Percentiles rank a stretch among this genome's conserved stretches.
These are phyloP conservation scores for Erysiphe pulchra DNA, from an alignment of 2,329 filamentous ascomycete genomes.

Conservation along the genomic window DNA sequence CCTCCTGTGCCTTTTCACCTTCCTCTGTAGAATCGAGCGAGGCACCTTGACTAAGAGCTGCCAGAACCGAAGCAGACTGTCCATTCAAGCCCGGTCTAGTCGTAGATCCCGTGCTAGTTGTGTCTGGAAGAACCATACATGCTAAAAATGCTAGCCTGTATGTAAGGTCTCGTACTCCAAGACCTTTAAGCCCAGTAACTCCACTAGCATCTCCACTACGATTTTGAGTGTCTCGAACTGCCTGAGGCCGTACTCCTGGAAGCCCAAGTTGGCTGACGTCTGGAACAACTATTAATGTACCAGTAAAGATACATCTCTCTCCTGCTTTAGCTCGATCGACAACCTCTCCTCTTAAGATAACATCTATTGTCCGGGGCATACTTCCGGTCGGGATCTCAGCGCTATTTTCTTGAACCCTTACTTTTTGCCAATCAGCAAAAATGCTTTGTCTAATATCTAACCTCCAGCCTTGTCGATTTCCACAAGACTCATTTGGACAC, in stretches of 20 bases:
- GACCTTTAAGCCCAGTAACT: constrained; percentile 65
- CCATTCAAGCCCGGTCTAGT: constrained; percentile 41
- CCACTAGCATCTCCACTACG: constrained; percentile 58
- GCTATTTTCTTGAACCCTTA: constrained; percentile 93
- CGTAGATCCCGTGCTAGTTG: constrained; percentile 50
- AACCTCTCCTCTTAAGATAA: constrained; percentile 89
- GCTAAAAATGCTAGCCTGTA: constrained; percentile 92
- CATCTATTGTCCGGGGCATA: constrained; percentile 95
- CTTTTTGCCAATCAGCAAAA: constrained; percentile 98
- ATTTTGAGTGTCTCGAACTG: constrained; percentile 58
- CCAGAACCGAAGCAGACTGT: constrained; percentile 62
- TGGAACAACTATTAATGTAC: constrained; percentile 83
- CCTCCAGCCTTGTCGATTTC: constrained; percentile 80
- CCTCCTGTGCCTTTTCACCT: constrained; percentile 68
- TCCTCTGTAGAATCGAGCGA: constrained; percentile 40
- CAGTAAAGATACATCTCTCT: constrained; percentile 95
- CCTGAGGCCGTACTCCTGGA: constrained; percentile 60
- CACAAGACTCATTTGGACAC: constrained; percentile 69
- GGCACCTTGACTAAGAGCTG: constrained; percentile 50
- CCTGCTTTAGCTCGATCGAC: constrained; percentile 93
- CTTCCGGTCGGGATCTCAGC: constrained; percentile 94
- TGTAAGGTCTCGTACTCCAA: constrained; percentile 85
- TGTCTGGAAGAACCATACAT: constrained; percentile 86
- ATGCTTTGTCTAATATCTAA: constrained; percentile 93
- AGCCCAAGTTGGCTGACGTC: constrained; percentile 88